These are phyloP conservation scores for Tulasnella sp. DNA, from an alignment of 768 basidiomycete genomes.

Conservation along the genomic window DNA sequence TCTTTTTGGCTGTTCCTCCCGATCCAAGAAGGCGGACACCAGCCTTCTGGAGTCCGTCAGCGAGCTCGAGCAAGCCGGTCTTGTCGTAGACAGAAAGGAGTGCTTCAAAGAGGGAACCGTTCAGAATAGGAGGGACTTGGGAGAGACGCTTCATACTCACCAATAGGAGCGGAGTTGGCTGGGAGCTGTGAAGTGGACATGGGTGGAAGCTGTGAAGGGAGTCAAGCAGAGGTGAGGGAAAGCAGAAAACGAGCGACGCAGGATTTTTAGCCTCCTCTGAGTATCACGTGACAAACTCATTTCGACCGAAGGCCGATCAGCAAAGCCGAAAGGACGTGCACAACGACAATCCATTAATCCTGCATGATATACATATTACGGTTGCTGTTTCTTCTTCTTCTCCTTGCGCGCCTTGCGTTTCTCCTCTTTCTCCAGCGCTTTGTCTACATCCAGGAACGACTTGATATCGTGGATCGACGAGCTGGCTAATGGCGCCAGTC, in stretches of 20 bases:
- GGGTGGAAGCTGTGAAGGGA: neutral
- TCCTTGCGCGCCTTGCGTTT: slow-evolving; percentile 74
- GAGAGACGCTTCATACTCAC: neutral
- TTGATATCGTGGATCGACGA: slow-evolving; percentile 79
- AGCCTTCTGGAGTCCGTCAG: slow-evolving; percentile 70
- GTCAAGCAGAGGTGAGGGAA: slow-evolving; percentile 19
- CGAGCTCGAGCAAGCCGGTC: slow-evolving; percentile 80
- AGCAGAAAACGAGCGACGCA: neutral
- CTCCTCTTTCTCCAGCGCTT: slow-evolving; percentile 58
- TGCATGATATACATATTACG: no score
- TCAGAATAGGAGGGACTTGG: neutral
- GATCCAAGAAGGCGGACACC: slow-evolving; percentile 90
- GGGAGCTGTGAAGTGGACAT: neutral
- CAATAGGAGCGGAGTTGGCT: slow-evolving; percentile 11
- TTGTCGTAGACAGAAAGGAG: slow-evolving; percentile 97
- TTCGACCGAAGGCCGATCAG: slow-evolving; percentile 1
- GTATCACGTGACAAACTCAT: neutral
- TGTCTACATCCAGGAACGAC: slow-evolving; percentile 75
- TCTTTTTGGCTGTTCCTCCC: slow-evolving; percentile 96
- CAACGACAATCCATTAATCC: no score
- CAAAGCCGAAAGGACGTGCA: neutral
- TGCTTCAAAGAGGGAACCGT: slow-evolving; percentile 46
- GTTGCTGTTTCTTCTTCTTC: slow-evolving; percentile 48
- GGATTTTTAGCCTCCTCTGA: neutral
- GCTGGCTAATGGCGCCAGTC: slow-evolving; percentile 72